Evolutionary conservation across 1,284 basidiomycete genomes (phyloP).

Genomic region (Cutaneotrichosporon sp.): DNA sequence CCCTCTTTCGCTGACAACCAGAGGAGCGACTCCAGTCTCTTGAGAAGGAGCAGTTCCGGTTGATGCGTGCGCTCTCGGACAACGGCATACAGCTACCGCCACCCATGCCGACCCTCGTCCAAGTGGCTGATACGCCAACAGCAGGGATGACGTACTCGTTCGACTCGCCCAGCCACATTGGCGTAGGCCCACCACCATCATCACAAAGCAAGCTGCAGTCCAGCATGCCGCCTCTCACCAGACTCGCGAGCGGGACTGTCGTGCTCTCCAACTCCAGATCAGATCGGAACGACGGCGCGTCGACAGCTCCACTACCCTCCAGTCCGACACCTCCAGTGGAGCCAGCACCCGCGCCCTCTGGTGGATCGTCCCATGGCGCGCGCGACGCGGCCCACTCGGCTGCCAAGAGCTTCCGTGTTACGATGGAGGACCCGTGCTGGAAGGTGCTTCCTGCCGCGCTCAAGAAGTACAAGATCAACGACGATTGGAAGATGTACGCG

Average conservation of each 20-base stretch:
- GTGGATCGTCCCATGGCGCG: slow-evolving; percentile 13
- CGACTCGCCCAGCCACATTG: slow-evolving; percentile 34
- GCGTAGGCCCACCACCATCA: slow-evolving; percentile 1
- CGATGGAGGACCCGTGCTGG: slow-evolving; percentile 95
- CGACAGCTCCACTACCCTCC: slow-evolving; percentile 22
- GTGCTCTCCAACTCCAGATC: slow-evolving; percentile 1
- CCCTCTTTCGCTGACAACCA: slow-evolving; percentile 6
- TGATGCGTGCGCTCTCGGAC: slow-evolving; percentile 35
- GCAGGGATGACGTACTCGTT: slow-evolving; percentile 29
- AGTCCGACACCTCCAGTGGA: slow-evolving; percentile 23
- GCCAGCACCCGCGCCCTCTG: slow-evolving; percentile 9
- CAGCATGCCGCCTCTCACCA: slow-evolving; percentile 4
- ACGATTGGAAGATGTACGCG: slow-evolving; percentile 98
- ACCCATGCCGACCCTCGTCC: slow-evolving; percentile 28
- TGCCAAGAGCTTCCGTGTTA: slow-evolving; percentile 59
- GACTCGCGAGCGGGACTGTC: slow-evolving; percentile 5
- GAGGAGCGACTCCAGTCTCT: slow-evolving; percentile 40
- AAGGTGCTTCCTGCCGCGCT: slow-evolving; percentile 95
- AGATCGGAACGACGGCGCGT: slow-evolving; percentile 5
- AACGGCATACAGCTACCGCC: slow-evolving; percentile 30
- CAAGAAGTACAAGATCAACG: slow-evolving; percentile 98
- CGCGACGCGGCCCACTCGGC: slow-evolving; percentile 46
- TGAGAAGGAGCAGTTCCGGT: slow-evolving; percentile 36
- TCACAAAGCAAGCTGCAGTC: slow-evolving; percentile 10
- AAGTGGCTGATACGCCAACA: slow-evolving; percentile 19